Base-by-base conservation (phyloP, 768 basidiomycete genomes). In the Lactarius indigo region DNA sequence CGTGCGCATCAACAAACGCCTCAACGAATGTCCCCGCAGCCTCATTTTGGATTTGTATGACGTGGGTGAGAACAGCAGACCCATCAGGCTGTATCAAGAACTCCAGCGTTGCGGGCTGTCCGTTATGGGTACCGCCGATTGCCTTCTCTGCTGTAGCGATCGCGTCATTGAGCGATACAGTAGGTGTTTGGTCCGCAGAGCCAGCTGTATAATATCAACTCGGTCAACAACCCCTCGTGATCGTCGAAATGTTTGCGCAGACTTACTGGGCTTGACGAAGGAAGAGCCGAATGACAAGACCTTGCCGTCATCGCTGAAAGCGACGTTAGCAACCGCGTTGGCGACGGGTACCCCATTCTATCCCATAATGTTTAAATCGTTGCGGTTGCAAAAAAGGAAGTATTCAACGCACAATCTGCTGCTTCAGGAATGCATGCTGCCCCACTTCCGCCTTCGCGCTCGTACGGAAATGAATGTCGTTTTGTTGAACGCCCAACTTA, bases 1-100 rank as follows among this genome's bases (percentile, higher is more conserved):
- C 76, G 66, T 82, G 81, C 6, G 83, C 85, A 69, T 87, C 85
- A 54, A 87, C 80, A 65, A 83, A 85, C 0, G 83, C 85, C 73
- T 87, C 83, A 69, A 79, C 81, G 82, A 83, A 87, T 13, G 80
- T 77, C 57, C 83, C 76, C 30, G 76, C 68, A 64, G 75, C 73
- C 58, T 77, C 72, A 73, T 81, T 80, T 72, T 79, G 76, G 60
- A 82, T 77, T 71, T 81, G 80, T 52, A 81, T 69, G 63, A 77
- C 74, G 70, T 83, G 79, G 4, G 79, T 75, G 10, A 84, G 77
- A 20, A 73, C 76, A 28, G 73, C 76, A 5, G 76, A 73, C 35
- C 78, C 78, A 69, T 82, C 79, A 1, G 77, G 72, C 59, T 75
- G 76, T 41, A 74, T 78, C 52, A 82, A 71, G 73, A 78, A 84